A percentile compares a stretch with the other conserved stretches of the same genome.
phyloP scores from a whole-genome alignment of 257 asterid genomes.

The Coffea canephora region DNA sequence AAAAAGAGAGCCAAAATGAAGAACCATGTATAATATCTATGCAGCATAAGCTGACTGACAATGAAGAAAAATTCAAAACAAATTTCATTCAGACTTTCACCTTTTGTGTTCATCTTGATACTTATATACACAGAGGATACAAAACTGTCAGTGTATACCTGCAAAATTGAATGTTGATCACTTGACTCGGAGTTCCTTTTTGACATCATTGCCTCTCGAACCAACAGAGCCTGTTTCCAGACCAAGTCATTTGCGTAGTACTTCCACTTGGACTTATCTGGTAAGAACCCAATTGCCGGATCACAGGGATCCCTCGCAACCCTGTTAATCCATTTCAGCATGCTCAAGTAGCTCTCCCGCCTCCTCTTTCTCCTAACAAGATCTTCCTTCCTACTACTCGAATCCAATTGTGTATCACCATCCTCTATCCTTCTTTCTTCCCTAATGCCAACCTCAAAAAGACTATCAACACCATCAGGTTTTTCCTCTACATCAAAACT shows the following conservation, averaged over 20 bases:
- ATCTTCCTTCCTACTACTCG: conserved; percentile 16
- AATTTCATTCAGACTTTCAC: background rate
- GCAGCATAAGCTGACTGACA: background rate
- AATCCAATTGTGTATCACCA: conserved; percentile 8
- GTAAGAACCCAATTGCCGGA: conserved; percentile 45
- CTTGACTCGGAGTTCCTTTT: conserved; percentile 41
- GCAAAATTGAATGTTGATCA: conserved; percentile 42
- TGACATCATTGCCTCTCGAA: conserved; percentile 54
- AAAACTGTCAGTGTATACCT: conserved; percentile 34
- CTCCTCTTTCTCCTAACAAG: conserved; percentile 50
- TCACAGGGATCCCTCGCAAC: conserved; percentile 71
- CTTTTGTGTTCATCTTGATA: background rate
- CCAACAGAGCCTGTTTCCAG: conserved; percentile 71
- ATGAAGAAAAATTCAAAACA: background rate
- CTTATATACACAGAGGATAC: background rate
- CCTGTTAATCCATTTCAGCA: conserved; percentile 58
- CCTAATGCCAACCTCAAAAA: background rate
- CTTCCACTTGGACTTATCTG: conserved; percentile 72
- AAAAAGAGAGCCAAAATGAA: background rate
- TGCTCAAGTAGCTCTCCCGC: conserved; percentile 29
- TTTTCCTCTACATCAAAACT: conserved; percentile 3
- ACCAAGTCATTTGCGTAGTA: conserved; percentile 41
- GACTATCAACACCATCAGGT: background rate
- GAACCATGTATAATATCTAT: background rate
- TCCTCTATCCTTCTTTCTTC: background rate